These are phyloP conservation scores for Candida ovalis DNA, from an alignment of 805 yeast species.

Conservation along the genomic window DNA sequence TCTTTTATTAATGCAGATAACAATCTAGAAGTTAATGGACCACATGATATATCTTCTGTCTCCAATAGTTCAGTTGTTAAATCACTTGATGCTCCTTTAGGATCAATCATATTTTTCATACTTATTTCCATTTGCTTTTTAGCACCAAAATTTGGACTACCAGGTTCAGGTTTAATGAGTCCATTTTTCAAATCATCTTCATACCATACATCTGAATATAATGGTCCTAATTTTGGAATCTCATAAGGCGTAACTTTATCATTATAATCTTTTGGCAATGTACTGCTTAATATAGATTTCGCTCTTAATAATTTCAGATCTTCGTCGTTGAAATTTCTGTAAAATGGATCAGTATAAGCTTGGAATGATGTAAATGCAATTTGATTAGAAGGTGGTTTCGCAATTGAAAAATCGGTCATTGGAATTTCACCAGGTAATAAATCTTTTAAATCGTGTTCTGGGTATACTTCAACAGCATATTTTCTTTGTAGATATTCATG, in stretches of 20 bases:
- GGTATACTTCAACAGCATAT: constrained; percentile 89
- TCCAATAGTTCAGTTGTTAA: constrained; percentile 62
- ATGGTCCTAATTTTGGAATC: constrained; percentile 82
- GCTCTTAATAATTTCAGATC: constrained; percentile 72
- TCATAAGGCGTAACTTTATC: constrained; percentile 66
- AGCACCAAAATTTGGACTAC: constrained; percentile 15
- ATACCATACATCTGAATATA: constrained; percentile 81
- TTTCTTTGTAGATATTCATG: constrained; percentile 64
- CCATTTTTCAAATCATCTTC: constrained; percentile 60
- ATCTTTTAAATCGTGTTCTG: constrained; percentile 68
- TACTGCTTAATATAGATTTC: constrained; percentile 53
- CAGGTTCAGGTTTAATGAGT: constrained; percentile 12
- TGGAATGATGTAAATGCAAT: constrained; percentile 88
- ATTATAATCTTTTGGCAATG: constrained; percentile 48
- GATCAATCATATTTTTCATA: constrained; percentile 28
- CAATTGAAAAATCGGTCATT: constrained; percentile 75
- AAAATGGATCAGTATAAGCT: constrained; percentile 80
- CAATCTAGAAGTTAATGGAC: constrained; percentile 83
- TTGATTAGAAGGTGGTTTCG: constrained; percentile 85
- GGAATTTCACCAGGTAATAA: constrained; percentile 88
- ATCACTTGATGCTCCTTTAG: constrained; percentile 58
- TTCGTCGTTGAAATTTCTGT: constrained; percentile 72
- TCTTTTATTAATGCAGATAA: constrained; percentile 72
- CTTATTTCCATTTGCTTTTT: constrained; percentile 20
- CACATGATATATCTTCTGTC: constrained; percentile 76